Base-by-base conservation (phyloP, 306 rosid species). In the Cucurbita argyrosperma region DNA sequence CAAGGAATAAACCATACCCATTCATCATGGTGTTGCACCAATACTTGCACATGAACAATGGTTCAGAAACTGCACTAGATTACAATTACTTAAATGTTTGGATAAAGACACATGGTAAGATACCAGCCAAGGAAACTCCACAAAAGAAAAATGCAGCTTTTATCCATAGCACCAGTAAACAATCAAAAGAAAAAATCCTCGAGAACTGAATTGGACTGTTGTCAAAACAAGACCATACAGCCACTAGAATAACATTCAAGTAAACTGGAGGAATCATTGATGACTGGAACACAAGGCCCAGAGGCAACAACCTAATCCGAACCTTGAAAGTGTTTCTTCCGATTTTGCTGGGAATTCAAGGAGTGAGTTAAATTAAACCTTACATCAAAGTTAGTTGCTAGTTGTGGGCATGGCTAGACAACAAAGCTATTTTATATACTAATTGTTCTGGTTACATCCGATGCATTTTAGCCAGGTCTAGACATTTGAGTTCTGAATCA, bases 1-100 rank as follows among this genome's bases (percentile, higher is more conserved):
- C 74, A 60, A 59, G 51, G 57, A 64, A 74, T 71, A 74, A 46
- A 79, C 58, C 74, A 50, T 30, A 50, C 45, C 50, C 26, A 26
- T 49, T 4, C 40, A 14, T 72, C 59, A 75, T 65, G 43, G 35
- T 14, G 15, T 19, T 30, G 21, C 45, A 74, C 50, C 71, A 71
- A 66, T 8, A 15, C 26, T 12, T 14, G 12, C 47, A 39, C 50
- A 3, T 61, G 69, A 52, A 19, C 47, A 61, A 56, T 5, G 38
- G 39, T 15, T 37, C 35, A 12, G 55, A 71, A 61, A 43, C 70
- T 58, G 19, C 58, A 52, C 26, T 26, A 35, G 54, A 64, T 10
- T 6, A 15, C 76, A 46, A 68, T 49, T 11, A 68, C 21, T 56
- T 57, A 40, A 19, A 72, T 12, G 40, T 43, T 69, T 26, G 42